These are phyloP conservation scores for Secale cereale DNA, from an alignment of 176 grass and related monocot genomes.

Conservation along the genomic window DNA sequence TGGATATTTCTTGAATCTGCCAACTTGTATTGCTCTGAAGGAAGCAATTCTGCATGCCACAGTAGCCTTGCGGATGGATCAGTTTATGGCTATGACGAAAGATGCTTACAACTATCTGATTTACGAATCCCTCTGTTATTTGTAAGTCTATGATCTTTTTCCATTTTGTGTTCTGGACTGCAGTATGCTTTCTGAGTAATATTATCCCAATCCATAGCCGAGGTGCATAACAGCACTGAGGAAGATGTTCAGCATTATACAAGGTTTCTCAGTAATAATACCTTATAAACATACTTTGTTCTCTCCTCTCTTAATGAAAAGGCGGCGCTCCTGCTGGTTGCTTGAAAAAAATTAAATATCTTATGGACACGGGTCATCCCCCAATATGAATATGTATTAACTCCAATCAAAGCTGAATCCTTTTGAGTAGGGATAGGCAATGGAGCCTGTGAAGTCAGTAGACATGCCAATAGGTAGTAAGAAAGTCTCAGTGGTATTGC, in stretches of 20 bases:
- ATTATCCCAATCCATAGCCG: conserved; percentile 7
- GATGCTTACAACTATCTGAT: conserved; percentile 75
- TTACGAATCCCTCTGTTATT: conserved; percentile 89
- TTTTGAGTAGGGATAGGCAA: background rate
- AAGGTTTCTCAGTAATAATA: background rate
- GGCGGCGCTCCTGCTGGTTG: background rate
- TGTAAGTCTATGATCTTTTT: conserved; percentile 50
- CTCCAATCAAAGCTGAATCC: background rate
- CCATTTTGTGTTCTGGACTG: conserved; percentile 7
- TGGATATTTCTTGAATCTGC: conserved; percentile 87
- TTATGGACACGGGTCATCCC: background rate
- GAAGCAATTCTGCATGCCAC: conserved; percentile 36
- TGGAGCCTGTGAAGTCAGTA: conserved; percentile 5
- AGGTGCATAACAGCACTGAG: background rate
- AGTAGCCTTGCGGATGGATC: conserved; percentile 36
- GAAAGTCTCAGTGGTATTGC: background rate
- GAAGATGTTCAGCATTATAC: background rate
- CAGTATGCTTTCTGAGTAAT: background rate
- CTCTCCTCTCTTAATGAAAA: background rate
- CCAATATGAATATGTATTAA: conserved; percentile 13
- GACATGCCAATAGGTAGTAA: background rate
- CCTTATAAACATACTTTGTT: background rate
- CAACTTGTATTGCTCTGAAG: conserved; percentile 55
- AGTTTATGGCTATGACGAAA: conserved; percentile 58
- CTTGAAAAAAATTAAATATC: background rate